These are phyloP conservation scores for Sporisorium graminicola DNA, from an alignment of 1,284 basidiomycete genomes.

Conservation along the genomic window DNA sequence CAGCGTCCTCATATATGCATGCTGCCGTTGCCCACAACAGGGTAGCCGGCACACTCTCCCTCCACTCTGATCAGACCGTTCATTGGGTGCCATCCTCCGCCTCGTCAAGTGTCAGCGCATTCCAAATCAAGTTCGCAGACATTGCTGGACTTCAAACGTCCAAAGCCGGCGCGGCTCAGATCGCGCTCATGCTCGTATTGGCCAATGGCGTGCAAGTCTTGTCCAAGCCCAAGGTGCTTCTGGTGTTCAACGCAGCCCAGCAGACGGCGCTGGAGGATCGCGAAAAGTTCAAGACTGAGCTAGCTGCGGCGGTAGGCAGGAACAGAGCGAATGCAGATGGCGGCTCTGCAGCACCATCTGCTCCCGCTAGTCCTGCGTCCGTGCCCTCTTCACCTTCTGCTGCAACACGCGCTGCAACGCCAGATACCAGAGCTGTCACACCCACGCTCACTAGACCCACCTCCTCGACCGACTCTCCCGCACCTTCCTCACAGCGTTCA, in stretches of 20 bases:
- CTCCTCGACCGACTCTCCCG: slow-evolving; percentile 7
- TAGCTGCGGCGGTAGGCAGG: slow-evolving; percentile 49
- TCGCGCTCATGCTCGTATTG: slow-evolving; percentile 58
- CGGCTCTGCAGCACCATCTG: slow-evolving; percentile 9
- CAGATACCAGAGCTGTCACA: slow-evolving; percentile 19
- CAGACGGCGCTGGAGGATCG: slow-evolving; percentile 50
- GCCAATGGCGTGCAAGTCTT: slow-evolving; percentile 45
- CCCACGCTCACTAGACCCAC: slow-evolving; percentile 10
- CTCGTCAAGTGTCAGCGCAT: slow-evolving; percentile 36
- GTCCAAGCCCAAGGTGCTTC: slow-evolving; percentile 45
- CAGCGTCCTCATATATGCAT: slow-evolving; percentile 43
- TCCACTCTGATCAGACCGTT: slow-evolving; percentile 34
- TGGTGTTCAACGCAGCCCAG: slow-evolving; percentile 56
- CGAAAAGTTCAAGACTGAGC: slow-evolving; percentile 57
- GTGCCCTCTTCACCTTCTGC: slow-evolving; percentile 20
- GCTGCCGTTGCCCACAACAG: slow-evolving; percentile 56
- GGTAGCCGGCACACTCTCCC: slow-evolving; percentile 53
- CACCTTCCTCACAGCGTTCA: not conserved
- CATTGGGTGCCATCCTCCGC: slow-evolving; percentile 53
- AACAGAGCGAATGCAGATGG: slow-evolving; percentile 28
- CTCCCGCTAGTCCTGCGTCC: slow-evolving; percentile 26
- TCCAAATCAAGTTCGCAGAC: slow-evolving; percentile 39
- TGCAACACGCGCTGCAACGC: slow-evolving; percentile 20
- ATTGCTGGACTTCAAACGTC: slow-evolving; percentile 57
- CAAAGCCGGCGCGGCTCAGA: slow-evolving; percentile 56